Conservation (phyloP, 2,329 filamentous ascomycete species). For the Hirsutella minnesotensis region DNA sequence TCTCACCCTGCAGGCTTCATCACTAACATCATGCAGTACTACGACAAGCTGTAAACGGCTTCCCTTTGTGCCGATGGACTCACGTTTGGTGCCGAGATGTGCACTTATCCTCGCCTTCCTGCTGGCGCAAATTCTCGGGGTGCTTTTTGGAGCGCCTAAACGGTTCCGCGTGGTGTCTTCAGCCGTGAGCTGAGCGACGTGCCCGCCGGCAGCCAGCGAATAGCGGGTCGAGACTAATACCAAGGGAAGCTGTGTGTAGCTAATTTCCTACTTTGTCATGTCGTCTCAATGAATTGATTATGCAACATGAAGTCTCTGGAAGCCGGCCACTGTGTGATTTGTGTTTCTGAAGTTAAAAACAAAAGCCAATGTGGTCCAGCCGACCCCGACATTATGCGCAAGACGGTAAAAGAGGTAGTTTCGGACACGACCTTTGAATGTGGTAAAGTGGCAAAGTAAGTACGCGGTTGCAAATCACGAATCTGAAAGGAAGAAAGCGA, state of each 20-base stretch:
- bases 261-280: constrained; percentile 31
- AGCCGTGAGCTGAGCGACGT: constrained; percentile 16
- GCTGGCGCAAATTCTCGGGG: constrained; percentile 18
- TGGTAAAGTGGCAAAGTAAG: too few relatives aligned
- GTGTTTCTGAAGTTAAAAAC: too few relatives aligned
- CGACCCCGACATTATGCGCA: too few relatives aligned
- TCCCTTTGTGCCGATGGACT: constrained; percentile 32
- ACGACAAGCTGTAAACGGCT: constrained; percentile 87
- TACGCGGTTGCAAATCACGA: too few relatives aligned
- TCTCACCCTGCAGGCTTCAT: background rate
- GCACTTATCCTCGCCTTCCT: constrained; percentile 29
- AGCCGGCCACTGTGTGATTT: too few relatives aligned
- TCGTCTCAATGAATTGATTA: constrained; percentile 28
- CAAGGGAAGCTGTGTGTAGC: constrained; percentile 23
- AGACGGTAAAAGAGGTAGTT: too few relatives aligned
- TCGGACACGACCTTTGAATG: too few relatives aligned
- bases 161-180: constrained; percentile 3
- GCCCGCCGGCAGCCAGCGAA: constrained; percentile 15
- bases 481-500: too few relatives aligned
- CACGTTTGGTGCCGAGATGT: constrained; percentile 29
- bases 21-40: constrained; percentile 53
- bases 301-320: constrained; percentile 12
- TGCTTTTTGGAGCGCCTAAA: constrained; percentile 14
- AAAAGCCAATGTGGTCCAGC: too few relatives aligned
- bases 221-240: constrained; percentile 25